Conservation (phyloP, 257 asterid species). For the Craterostigma plantagineum region DNA sequence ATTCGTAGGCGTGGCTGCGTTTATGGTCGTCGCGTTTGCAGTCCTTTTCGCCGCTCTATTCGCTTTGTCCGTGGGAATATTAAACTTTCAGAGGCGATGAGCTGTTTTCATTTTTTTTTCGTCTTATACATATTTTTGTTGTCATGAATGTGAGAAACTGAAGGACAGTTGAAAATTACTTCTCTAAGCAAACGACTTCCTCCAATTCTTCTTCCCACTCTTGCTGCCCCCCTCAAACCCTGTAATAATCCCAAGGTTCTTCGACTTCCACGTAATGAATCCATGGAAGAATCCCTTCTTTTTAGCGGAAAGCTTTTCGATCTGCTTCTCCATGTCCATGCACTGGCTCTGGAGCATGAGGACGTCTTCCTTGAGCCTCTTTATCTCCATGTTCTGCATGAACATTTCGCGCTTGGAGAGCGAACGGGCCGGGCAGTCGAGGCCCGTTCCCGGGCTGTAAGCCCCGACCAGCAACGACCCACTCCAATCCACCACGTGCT, state of each 20-base stretch:
- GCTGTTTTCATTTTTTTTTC: no score
- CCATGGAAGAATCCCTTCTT: slow-evolving; percentile 10
- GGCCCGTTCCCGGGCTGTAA: slow-evolving; percentile 17
- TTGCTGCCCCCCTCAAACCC: no score
- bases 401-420: slow-evolving; percentile 40
- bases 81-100: slow-evolving; percentile 19
- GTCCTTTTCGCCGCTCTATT: slow-evolving; percentile 14
- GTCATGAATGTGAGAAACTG: no score
- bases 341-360: slow-evolving; percentile 58
- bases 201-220: no score
- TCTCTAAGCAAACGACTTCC: no score
- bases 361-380: slow-evolving; percentile 56
- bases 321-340: slow-evolving; percentile 42
- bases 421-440: slow-evolving; percentile 28
- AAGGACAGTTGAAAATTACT: no score
- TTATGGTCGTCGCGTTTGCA: slow-evolving; percentile 14
- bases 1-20: slow-evolving; percentile 19
- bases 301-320: slow-evolving; percentile 37
- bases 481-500: slow-evolving; percentile 29
- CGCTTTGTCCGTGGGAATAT: slow-evolving; percentile 11
- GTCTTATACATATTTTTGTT: no score
- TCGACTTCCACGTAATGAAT: no score
- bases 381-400: slow-evolving; percentile 38
- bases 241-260: no score
- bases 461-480: slow-evolving; percentile 26